Base-by-base conservation (phyloP, 176 grass and related monocot species). In the Eremochloa ophiuroides region DNA sequence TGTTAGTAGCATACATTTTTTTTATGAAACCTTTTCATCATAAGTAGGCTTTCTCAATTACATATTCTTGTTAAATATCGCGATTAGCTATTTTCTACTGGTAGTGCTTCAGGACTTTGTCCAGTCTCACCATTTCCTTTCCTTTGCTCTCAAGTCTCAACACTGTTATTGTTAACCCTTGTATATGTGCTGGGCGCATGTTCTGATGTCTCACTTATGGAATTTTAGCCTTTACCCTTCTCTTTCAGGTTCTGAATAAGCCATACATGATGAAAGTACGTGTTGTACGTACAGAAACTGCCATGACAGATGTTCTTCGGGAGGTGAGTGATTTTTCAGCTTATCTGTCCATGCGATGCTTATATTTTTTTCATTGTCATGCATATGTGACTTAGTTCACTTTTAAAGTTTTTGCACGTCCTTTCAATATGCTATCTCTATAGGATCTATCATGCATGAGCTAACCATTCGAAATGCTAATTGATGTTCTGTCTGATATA, bases 271-370 rank as follows among this genome's bases (percentile, higher is more conserved):
- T 75, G 69, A 94, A 88, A 89, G 80, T 94, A 71, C 82, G 71
- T 73, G 93, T 96, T 51, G 93, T 85, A 75, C 71, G 65, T 25
- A 75, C 73, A 50, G 88, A 94, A 94, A 98, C 95, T 63, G 95
- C 90, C 14, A 91, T 98, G 92, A 93, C 88, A 47, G 95, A 98
- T 89, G 95, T 98, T 85, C 84, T 94, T 66, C 86, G 88, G 77
- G 95, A 98, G 85, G 95, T 94, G 62, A 85, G 87, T 64, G 66
- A 27, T 85, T 74, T 69, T 15, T 80, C 10, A 44, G 4, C 56
- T 50, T 63, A 74, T 47, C 51, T 65, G 48, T 76, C 17, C 42
- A 14, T 73, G 16, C 46, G 44, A 37, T 71, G 34, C 65, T 10
- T 25, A 7, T 20, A 7, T 30, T 15, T 41, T 80, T 22, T 10